Evolutionary conservation across 2,329 filamentous ascomycete genomes (phyloP).

Genomic region (Trichophyton rubrum): DNA sequence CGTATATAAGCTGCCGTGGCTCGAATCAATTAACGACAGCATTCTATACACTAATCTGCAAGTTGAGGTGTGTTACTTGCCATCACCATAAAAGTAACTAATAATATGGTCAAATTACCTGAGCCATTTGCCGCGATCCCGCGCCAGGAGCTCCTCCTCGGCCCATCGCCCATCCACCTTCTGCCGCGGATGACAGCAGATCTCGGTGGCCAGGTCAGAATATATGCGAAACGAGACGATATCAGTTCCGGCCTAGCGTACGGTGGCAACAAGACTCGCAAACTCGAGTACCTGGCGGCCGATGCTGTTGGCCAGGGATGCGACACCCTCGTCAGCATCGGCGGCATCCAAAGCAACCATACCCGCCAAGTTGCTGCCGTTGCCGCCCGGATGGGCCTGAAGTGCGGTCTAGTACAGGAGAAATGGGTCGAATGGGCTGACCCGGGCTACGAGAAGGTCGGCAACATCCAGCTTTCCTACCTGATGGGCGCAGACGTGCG

Average conservation of each 20-base stretch:
- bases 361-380: slow-evolving; percentile 55
- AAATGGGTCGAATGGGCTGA: slow-evolving; percentile 55
- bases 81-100: background rate
- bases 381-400: slow-evolving; percentile 45
- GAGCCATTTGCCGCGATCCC: slow-evolving; percentile 53
- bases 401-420: slow-evolving; percentile 46
- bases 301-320: slow-evolving; percentile 47
- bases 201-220: slow-evolving; percentile 46
- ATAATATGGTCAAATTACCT: slow-evolving; percentile 34
- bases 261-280: slow-evolving; percentile 58
- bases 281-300: slow-evolving; percentile 56
- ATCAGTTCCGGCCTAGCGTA: slow-evolving; percentile 55
- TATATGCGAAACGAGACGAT: slow-evolving; percentile 63
- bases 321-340: slow-evolving; percentile 54
- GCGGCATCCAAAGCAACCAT: slow-evolving; percentile 59
- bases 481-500: slow-evolving; percentile 54
- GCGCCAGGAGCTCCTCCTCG: slow-evolving; percentile 49
- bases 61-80: background rate
- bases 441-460: slow-evolving; percentile 49
- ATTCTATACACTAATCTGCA: background rate
- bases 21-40: background rate
- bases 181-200: slow-evolving; percentile 53
- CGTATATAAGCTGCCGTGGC: background rate
- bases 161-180: slow-evolving; percentile 55
- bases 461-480: slow-evolving; percentile 58